Evolutionary conservation across 2,329 filamentous ascomycete species (phyloP).

Genomic region (Hymenotorrendiella dingleyae): DNA sequence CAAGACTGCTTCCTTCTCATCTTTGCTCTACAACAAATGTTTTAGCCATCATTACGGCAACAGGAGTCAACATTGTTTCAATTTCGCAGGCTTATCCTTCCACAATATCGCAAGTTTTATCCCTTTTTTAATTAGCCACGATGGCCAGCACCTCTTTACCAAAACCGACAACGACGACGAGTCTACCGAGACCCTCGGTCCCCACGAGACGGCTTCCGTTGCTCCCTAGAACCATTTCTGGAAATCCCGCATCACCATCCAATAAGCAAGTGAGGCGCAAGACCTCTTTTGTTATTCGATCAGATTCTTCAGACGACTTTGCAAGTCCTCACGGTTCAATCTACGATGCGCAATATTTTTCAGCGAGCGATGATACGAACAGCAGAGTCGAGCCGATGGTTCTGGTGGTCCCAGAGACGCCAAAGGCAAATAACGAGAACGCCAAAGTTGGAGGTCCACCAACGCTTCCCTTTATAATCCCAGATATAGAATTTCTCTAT

Average conservation of each 20-base stretch:
- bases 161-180: constrained; percentile 1
- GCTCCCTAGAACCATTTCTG: constrained; percentile 12
- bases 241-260: constrained; percentile 7
- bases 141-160: constrained; percentile 18
- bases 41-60: neutral
- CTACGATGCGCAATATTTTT: constrained; percentile 34
- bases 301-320: constrained; percentile 34
- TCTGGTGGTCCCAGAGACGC: constrained; percentile 8
- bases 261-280: constrained; percentile 29
- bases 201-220: constrained; percentile 19
- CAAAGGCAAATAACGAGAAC: constrained; percentile 15
- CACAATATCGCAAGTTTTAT: constrained; percentile 5
- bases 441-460: neutral
- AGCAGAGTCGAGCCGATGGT: constrained; percentile 15
- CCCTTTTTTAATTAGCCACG: constrained; percentile 11
- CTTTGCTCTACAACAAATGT: constrained; percentile 2
- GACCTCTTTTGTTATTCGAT: constrained; percentile 23
- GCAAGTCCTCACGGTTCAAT: constrained; percentile 34
- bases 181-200: constrained; percentile 4
- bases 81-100: neutral
- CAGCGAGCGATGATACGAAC: constrained; percentile 28
- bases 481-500: constrained; percentile 31
- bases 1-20: constrained; percentile 4
- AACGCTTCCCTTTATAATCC: neutral
- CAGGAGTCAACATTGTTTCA: constrained; percentile 6